Evolutionary conservation across 2,329 filamentous ascomycete species (phyloP), one percentile per base, ranked within the genome.

Genomic region (Fonsecaea nubica): DNA sequence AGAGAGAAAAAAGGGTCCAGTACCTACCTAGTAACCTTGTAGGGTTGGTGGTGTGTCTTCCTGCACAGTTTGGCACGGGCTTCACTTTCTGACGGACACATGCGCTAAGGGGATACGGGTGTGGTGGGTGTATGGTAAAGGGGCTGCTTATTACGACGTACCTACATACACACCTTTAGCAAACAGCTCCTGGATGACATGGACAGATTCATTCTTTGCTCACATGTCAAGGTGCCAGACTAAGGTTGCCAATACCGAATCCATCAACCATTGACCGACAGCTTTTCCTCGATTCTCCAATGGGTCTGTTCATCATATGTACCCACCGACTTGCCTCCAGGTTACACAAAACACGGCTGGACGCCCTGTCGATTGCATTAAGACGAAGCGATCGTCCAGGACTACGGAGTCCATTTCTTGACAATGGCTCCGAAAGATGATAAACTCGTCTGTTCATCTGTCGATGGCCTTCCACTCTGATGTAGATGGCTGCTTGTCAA

Each of bases 391-490:
- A 50, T 15, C 2, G 18, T 25, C 18, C 8, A 25, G 25, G 45
- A 25, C 18, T 50, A 50, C 10, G 18, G 21, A 50, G 25, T n/a
- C 18, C 45, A 25, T 50, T 21, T 21, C n/a, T 48, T 50, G 45
- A 50, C 45, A 12, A 50, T 50, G 45, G 5, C 9, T 58, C 35
- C 35, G 40, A 58, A 9, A 38, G 13, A 6, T 36, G 3, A 21
- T n/a, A 52, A 53, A 52, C 30, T 42, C 32, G 45, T 50, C 6
- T 40, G 36, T 40, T 21, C 15, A 40, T n/a, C 55, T 56, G 54
- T 80, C 33, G 33, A 3, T 38, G 0, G 9, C 33, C 12, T 57
- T 21, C 21, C 33, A 25, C 30, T 12, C 30, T 8, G 25, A n/a
- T 54, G 30, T 30, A 35, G 10, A 12, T 50, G 3, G 1, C 18